These are phyloP conservation scores for Nepenthes gracilis DNA, from an alignment of 148 eudicot genomes.

Conservation along the genomic window DNA sequence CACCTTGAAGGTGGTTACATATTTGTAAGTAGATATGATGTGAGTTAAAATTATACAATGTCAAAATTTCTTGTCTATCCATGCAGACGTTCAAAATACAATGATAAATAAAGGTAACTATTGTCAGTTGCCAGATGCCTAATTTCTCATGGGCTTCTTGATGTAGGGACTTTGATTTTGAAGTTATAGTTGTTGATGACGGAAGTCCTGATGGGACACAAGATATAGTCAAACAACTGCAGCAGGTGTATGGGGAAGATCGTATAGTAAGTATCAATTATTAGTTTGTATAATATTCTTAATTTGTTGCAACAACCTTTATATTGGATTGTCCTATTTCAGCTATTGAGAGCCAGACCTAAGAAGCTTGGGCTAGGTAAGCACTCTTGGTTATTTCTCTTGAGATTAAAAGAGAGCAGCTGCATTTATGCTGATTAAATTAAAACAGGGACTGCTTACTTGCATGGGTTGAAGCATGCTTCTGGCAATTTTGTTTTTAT, in stretches of 20 bases:
- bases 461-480: conserved; percentile 71
- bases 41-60: too few species aligned
- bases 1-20: too few species aligned
- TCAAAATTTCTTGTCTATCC: too few species aligned
- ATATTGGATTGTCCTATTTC: conserved; percentile 11
- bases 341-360: conserved; percentile 86
- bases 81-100: too few species aligned
- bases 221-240: conserved; percentile 83
- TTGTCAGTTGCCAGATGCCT: not conserved
- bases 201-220: conserved; percentile 99
- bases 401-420: conserved; percentile 19
- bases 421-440: conserved; percentile 7
- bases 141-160: not conserved
- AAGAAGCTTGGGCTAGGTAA: conserved; percentile 94
- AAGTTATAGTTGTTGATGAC: conserved; percentile 89
- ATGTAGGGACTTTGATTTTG: conserved; percentile 77
- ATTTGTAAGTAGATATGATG: too few species aligned
- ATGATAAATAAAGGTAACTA: not conserved
- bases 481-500: conserved; percentile 65
- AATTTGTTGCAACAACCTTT: not conserved
- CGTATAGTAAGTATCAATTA: conserved; percentile 44
- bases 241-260: conserved; percentile 81
- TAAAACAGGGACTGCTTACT: conserved; percentile 55
- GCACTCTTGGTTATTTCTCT: conserved; percentile 6
- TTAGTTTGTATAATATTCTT: not conserved